Evolutionary conservation across 1,139 yeast species (phyloP), one percentile per base, ranked within the genome.

Genomic region (Yamadazyma dendronema): DNA sequence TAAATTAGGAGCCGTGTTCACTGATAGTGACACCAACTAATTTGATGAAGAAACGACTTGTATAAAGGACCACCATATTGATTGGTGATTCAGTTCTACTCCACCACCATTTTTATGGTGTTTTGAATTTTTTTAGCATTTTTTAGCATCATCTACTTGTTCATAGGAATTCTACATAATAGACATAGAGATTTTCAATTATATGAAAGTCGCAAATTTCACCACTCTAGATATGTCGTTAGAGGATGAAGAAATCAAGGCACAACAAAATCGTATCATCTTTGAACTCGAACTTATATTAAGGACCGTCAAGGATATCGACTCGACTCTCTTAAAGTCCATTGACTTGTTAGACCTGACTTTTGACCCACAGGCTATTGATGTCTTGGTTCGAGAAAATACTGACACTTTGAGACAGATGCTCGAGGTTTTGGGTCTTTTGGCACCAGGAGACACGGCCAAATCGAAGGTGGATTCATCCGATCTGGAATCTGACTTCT

Each of bases 251-350:
- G 37, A 37, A 9, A 28, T 21, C 2, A 17, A 32, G 14, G 11
- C 27, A 4, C 37, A 54, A 33, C 65, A 64, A 38, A 52, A 57
- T 30, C 39, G 47, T 14, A 53, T 66, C 8, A 48, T 67, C 7
- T 34, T 52, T 11, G 72, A 67, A 44, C 52, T 67, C 26, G 56
- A 59, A 35, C 47, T 62, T 54, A 67, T 67, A 4, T 50, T 63
- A 13, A 39, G 53, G 16, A 67, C 72, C 2, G 53, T 57, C 10
- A 56, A 56, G 30, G 50, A 50, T 32, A 65, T 67, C 25, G 59
- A 67, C 38, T 42, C 40, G 13, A 65, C 60, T 40, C 31, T 67
- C 14, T 31, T 45, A n/a, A 51, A 51, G 26, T 52, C 67, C 10
- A 54, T 58, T 27, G 54, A 48, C 4, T 37, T 61, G 14, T 44